Percentiles rank a stretch among this genome's conserved stretches.
Conservation (phyloP, 177 flowering plant genomes). For the Vitis hybrid region DNA sequence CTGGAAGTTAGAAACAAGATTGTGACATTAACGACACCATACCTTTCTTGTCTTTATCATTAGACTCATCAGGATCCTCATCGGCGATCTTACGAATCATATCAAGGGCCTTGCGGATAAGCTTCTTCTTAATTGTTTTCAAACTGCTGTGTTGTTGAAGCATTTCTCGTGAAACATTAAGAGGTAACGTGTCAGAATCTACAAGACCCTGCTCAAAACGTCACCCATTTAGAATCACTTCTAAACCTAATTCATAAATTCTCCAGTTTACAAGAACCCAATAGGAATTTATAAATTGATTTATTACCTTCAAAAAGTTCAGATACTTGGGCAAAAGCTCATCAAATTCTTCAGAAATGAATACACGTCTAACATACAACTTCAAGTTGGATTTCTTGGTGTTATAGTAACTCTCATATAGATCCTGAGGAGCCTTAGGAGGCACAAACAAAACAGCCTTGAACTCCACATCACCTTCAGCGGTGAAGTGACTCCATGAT, state of each 20-base stretch:
- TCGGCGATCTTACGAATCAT: slow-evolving; percentile 96
- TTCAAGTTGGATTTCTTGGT: slow-evolving; percentile 82
- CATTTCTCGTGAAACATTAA: slow-evolving; percentile 97
- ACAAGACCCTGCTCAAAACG: slow-evolving; percentile 78
- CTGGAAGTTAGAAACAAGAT: too few relatives aligned
- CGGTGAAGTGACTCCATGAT: slow-evolving; percentile 88
- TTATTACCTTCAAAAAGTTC: slow-evolving; percentile 72
- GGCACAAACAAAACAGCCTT: slow-evolving; percentile 94
- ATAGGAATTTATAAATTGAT: neutral
- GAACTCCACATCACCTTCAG: slow-evolving; percentile 99
- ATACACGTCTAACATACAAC: slow-evolving; percentile 88
- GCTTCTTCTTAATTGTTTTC: slow-evolving; percentile 96
- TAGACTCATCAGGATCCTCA: slow-evolving; percentile 91
- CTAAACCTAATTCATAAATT: neutral
- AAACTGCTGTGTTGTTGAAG: slow-evolving; percentile 94
- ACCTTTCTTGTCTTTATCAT: slow-evolving; percentile 75
- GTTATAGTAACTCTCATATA: slow-evolving; percentile 93
- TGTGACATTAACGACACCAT: neutral
- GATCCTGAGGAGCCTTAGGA: slow-evolving; percentile 94
- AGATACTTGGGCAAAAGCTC: slow-evolving; percentile 94
- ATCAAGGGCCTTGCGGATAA: slow-evolving; percentile 92
- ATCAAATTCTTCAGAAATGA: slow-evolving; percentile 96
- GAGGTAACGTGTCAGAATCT: slow-evolving; percentile 95
- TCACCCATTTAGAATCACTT: neutral
- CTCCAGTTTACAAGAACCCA: neutral